Base-by-base conservation (phyloP, 805 yeast species). In the Clavispora asparagi region DNA sequence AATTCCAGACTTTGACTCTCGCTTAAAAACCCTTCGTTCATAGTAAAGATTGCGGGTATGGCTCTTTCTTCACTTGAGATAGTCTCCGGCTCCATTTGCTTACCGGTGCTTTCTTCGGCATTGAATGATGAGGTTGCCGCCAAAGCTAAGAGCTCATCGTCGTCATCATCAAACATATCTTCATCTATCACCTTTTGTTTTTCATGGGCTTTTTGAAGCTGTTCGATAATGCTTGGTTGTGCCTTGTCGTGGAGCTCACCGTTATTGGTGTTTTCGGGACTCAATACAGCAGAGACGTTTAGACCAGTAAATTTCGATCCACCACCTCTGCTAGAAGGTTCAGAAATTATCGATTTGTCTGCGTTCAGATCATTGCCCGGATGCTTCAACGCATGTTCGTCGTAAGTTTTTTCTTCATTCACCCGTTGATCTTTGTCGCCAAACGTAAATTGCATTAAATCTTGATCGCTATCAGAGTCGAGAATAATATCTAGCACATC, bases 21-120 rank as follows among this genome's bases (percentile, higher is more conserved):
- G 2, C 63, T 60, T 41, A 77, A 62, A n/a, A 68, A 59, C 0
- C 81, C 82, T 14, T 67, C 77, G 6, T 50, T 47, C 0, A 53
- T 48, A 10, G 46, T 45, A 46, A 67, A 66, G 4, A 19, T 31
- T 19, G 36, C 7, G 30, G 17, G 8, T n/a, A 28, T 13, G 2
- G 41, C 16, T 33, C 9, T 10, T 10, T 25, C 23, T 9, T 16
- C 13, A 2, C n/a, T 29, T 6, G 31, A 10, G 2, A 6, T 29
- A 6, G n/a, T 2, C 11, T 29, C 12, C 29, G 6, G 29, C 6
- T 4, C 6, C 3, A 27, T 3, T n/a, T 8, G 36, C 23, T n/a
- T 30, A n/a, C 25, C 37, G 6, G 11, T 33, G 3, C 13, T 33
- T 11, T 16, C 12, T 9, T 33, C 37, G 13, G 13, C 23, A 17